phyloP scores from a whole-genome alignment of 352 stramenopile species.

The Globisporangium middletonii region DNA sequence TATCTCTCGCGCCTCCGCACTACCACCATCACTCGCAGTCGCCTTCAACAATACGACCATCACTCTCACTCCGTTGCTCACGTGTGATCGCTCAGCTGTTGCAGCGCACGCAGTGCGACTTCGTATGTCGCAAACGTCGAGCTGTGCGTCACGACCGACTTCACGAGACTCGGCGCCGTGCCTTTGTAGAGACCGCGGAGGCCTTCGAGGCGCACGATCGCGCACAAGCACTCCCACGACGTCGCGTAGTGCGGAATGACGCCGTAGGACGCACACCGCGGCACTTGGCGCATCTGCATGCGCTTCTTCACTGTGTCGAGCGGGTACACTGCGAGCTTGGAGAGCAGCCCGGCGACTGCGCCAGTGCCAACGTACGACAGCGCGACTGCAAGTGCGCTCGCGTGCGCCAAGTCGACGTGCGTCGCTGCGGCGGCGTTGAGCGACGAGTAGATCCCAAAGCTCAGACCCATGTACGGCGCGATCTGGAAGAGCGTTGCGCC shows the following conservation, averaged over 20 bases:
- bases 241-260: slow-evolving; percentile 61
- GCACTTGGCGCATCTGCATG: slow-evolving; percentile 87
- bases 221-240: slow-evolving; percentile 48
- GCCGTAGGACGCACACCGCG: slow-evolving; percentile 52
- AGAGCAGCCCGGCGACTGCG: slow-evolving; percentile 83
- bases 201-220: slow-evolving; percentile 60
- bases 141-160: slow-evolving; percentile 75
- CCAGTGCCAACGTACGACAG: slow-evolving; percentile 74
- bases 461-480: slow-evolving; percentile 94
- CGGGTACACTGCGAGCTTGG: slow-evolving; percentile 92
- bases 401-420: slow-evolving; percentile 12
- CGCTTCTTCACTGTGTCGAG: slow-evolving; percentile 96
- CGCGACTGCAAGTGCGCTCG: slow-evolving; percentile 20
- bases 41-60: background rate
- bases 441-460: slow-evolving; percentile 90
- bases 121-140: slow-evolving; percentile 79
- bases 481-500: slow-evolving; percentile 89
- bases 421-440: slow-evolving; percentile 34
- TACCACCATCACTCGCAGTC: background rate
- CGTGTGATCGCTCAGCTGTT: slow-evolving; percentile 11
- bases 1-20: background rate
- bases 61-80: background rate
- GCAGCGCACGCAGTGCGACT: slow-evolving; percentile 35
- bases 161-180: slow-evolving; percentile 69
- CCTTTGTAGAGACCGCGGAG: slow-evolving; percentile 76